Evolutionary conservation across 768 basidiomycete genomes (phyloP), one percentile per base, ranked within the genome.

Genomic region (Saitozyma sp.): DNA sequence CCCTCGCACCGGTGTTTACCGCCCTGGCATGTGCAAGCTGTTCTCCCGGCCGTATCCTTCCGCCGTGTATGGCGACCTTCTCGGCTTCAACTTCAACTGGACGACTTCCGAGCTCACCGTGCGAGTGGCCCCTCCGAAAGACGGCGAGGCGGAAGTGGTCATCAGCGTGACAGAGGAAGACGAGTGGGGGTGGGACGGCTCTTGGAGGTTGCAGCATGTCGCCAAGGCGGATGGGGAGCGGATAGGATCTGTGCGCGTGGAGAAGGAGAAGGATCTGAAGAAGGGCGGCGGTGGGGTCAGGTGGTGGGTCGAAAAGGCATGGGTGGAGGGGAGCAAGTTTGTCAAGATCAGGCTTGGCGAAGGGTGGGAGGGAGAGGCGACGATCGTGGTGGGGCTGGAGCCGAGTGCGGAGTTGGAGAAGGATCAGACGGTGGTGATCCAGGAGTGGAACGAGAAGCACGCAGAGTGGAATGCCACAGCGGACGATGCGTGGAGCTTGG

Each of bases 141-240:
- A 37, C 10, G 49, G 48, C 29, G 51, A 11, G 51, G 54, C 54
- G 13, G 63, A 64, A 41, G 52, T 64, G 3, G 54, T 64, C 16
- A 60, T 64, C 9, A 55, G 53, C n/a, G 63, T 64, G 16, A 64
- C 63, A 9, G 63, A 64, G 38, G 63, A 64, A 50, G 63, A 64
- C 17, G 48, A 45, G 39, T 64, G 63, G 63, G 63, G 63, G 17
- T 64, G 63, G 63, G 63, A 64, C n/a, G 63, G 63, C 1, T 7
- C 39, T 7, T 64, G 63, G 63, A 41, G 55, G 3, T 46, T 64
- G 5, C 41, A 20, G 10, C 19, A 20, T 39, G 63, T 64, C 0
- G 45, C 46, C 9, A 48, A 37, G 8, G 17, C 43, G 17, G 54
- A 50, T 29, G 63, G 63, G 9, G 63, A 64, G 48, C 6, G 63